A percentile compares a stretch with the other conserved stretches of the same genome.
Evolutionary conservation across 1,284 basidiomycete species (phyloP).

Genomic region (Ceratobasidium papillatum): DNA sequence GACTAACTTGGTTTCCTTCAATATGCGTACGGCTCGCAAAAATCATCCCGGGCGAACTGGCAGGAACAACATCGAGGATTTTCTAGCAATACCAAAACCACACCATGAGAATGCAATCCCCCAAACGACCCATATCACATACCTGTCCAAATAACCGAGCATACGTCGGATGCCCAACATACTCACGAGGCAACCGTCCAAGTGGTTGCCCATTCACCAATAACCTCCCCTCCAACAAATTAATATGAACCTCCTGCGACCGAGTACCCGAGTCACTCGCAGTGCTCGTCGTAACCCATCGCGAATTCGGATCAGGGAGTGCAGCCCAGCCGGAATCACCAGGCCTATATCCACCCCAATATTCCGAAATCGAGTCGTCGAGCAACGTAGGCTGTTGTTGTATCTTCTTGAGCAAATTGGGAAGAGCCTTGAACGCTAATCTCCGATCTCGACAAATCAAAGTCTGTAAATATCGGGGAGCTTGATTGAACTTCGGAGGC

Average conservation of each 20-base stretch:
- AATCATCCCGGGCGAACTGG: background rate
- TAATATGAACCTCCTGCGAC: constrained; percentile 26
- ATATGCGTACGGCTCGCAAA: background rate
- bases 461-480: background rate
- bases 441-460: constrained; percentile 32
- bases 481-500: constrained; percentile 28
- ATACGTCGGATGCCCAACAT: constrained; percentile 42
- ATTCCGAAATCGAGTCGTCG: background rate
- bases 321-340: constrained; percentile 1
- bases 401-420: background rate
- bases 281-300: background rate
- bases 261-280: background rate
- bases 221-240: constrained; percentile 37
- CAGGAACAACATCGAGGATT: constrained; percentile 20
- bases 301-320: background rate
- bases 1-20: constrained; percentile 8
- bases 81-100: constrained; percentile 8
- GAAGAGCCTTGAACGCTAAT: constrained; percentile 1
- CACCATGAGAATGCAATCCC: background rate
- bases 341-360: constrained; percentile 1
- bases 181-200: constrained; percentile 38
- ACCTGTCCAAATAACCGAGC: constrained; percentile 43
- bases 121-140: background rate
- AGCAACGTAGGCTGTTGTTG: background rate
- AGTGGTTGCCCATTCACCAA: constrained; percentile 43